Evolutionary conservation across 805 yeast genomes (phyloP).

Genomic region (Saturnispora quitensis): DNA sequence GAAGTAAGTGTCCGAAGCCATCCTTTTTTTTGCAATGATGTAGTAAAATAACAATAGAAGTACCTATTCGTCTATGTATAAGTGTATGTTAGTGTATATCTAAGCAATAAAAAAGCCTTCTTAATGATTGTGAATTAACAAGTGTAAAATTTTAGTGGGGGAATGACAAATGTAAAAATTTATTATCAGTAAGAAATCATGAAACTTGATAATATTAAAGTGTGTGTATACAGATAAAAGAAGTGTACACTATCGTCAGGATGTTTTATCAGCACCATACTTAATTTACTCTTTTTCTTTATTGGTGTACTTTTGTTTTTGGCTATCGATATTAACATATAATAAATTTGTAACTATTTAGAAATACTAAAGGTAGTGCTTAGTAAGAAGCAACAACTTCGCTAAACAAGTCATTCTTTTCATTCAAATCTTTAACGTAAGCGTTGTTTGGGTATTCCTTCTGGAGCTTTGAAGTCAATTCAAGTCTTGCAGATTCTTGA

Average conservation of each 20-base stretch:
- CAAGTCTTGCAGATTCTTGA: slow-evolving; percentile 12
- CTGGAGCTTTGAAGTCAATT: slow-evolving; percentile 32
- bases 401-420: slow-evolving; percentile 58
- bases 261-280: no score
- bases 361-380: background rate
- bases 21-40: background rate
- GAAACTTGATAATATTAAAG: background rate
- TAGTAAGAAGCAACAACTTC: slow-evolving; percentile 39
- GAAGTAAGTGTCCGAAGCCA: background rate
- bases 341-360: no score
- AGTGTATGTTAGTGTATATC: background rate
- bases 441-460: slow-evolving; percentile 39
- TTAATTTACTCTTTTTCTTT: no score
- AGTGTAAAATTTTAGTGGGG: background rate
- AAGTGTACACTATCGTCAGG: no score
- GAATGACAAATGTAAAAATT: background rate
- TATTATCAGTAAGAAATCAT: background rate
- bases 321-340: background rate
- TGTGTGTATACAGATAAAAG: background rate
- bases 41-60: background rate
- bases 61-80: background rate
- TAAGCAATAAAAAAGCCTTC: background rate
- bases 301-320: no score
- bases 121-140: background rate
- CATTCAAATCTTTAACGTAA: slow-evolving; percentile 46